These are phyloP conservation scores for Colletotrichum coccodes DNA, from an alignment of 2,329 filamentous ascomycete genomes.

Conservation along the genomic window DNA sequence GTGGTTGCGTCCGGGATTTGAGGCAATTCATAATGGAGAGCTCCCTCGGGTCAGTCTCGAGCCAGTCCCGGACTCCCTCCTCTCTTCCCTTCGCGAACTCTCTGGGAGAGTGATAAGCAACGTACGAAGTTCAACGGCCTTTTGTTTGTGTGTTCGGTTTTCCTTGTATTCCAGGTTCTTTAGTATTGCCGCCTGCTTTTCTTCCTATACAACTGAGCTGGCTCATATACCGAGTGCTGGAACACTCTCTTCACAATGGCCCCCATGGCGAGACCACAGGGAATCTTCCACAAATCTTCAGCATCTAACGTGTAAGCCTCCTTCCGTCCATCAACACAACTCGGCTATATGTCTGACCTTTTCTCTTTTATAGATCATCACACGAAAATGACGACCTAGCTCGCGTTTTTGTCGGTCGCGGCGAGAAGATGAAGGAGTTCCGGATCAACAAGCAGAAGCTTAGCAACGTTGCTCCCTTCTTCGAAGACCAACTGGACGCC, in stretches of 20 bases:
- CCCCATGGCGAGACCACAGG: slow-evolving; percentile 32
- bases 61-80: background rate
- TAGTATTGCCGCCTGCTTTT: slow-evolving; percentile 10
- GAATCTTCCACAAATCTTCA: slow-evolving; percentile 23
- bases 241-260: slow-evolving; percentile 23
- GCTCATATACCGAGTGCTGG: slow-evolving; percentile 27
- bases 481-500: slow-evolving; percentile 56
- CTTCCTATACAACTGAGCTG: slow-evolving; percentile 22
- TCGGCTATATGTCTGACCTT: background rate
- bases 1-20: slow-evolving; percentile 12
- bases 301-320: slow-evolving; percentile 25
- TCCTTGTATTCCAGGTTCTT: slow-evolving; percentile 12
- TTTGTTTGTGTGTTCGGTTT: slow-evolving; percentile 12
- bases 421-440: slow-evolving; percentile 48
- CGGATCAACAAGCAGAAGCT: slow-evolving; percentile 56
- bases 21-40: slow-evolving; percentile 28
- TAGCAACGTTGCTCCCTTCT: slow-evolving; percentile 58
- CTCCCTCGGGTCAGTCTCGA: slow-evolving; percentile 16
- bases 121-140: slow-evolving; percentile 20
- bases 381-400: slow-evolving; percentile 33
- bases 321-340: background rate
- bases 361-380: slow-evolving; percentile 4
- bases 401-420: slow-evolving; percentile 54
- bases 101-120: slow-evolving; percentile 31
- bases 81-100: slow-evolving; percentile 28